phyloP scores from a whole-genome alignment of 129 eudicot genomes.

The carrot (Daucus carota) region DNA sequence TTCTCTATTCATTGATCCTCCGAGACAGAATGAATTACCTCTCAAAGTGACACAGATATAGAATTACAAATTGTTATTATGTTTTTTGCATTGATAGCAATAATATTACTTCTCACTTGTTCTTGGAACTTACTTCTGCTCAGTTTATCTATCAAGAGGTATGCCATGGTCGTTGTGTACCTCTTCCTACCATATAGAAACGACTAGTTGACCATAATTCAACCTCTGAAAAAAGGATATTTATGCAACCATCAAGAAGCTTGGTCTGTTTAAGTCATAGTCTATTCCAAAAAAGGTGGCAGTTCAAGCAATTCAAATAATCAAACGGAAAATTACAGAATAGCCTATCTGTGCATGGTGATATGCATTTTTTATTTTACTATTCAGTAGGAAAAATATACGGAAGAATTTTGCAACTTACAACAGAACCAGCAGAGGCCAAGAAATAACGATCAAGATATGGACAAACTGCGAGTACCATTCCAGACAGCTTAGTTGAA shows the following conservation, averaged over 20 bases:
- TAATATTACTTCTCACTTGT: neutral
- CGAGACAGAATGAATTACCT: neutral
- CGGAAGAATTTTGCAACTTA: slow-evolving; percentile 31
- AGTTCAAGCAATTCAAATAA: neutral
- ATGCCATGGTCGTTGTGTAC: neutral
- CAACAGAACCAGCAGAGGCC: slow-evolving; percentile 91
- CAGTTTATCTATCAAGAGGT: neutral
- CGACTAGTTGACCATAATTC: neutral
- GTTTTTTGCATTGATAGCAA: neutral
- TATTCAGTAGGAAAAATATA: slow-evolving; percentile 1
- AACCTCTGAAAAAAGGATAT: neutral
- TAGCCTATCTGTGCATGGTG: neutral
- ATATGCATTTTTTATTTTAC: neutral
- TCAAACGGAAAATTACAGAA: neutral
- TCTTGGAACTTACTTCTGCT: neutral
- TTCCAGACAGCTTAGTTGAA: slow-evolving; percentile 59
- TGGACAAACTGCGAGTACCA: slow-evolving; percentile 68
- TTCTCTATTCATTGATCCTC: neutral
- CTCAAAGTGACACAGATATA: neutral
- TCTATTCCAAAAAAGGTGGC: neutral
- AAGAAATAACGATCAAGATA: slow-evolving; percentile 78
- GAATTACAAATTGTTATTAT: neutral
- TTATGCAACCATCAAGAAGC: neutral
- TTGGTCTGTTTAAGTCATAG: neutral
- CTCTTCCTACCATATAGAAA: neutral